Conservation (phyloP, 2,329 filamentous ascomycete species). For the Trichophyton equinum region DNA sequence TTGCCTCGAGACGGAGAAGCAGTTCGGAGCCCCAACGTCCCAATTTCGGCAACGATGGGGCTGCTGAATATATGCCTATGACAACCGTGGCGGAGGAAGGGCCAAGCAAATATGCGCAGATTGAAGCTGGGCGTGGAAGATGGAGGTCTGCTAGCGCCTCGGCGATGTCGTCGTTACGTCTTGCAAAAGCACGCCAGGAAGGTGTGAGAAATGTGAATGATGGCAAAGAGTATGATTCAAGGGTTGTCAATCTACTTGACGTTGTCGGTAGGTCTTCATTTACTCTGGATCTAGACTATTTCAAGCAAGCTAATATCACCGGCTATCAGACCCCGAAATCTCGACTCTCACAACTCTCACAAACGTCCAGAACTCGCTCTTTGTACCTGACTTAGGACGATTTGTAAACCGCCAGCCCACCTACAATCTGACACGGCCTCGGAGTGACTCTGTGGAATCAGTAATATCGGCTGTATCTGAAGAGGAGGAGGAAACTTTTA, state of each 20-base stretch:
- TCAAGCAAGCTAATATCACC: slow-evolving; percentile 3
- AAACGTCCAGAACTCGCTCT: slow-evolving; percentile 82
- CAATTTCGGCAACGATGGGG: slow-evolving; percentile 19
- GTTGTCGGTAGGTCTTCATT: slow-evolving; percentile 45
- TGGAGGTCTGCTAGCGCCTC: slow-evolving; percentile 2
- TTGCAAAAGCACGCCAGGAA: slow-evolving; percentile 22
- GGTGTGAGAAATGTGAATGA: slow-evolving; percentile 15
- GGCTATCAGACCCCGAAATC: slow-evolving; percentile 62
- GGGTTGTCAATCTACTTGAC: slow-evolving; percentile 56
- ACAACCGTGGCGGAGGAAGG: slow-evolving; percentile 25
- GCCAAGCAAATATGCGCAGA: background rate
- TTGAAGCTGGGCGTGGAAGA: background rate
- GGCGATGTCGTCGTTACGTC: slow-evolving; percentile 5
- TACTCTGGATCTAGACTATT: background rate
- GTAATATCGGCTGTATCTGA: background rate
- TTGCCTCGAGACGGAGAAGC: slow-evolving; percentile 26
- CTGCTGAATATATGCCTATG: slow-evolving; percentile 19
- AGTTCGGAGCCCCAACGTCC: slow-evolving; percentile 30
- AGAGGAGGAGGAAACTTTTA: slow-evolving; percentile 17
- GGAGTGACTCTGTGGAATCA: slow-evolving; percentile 14
- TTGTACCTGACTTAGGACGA: slow-evolving; percentile 66
- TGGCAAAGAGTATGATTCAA: slow-evolving; percentile 43
- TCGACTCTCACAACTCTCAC: slow-evolving; percentile 71
- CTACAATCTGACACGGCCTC: slow-evolving; percentile 50
- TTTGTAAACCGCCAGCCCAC: slow-evolving; percentile 66